A percentile compares a stretch with the other conserved stretches of the same genome.
Conservation (phyloP, 2,329 filamentous ascomycete species). For the Alternaria longipes region DNA sequence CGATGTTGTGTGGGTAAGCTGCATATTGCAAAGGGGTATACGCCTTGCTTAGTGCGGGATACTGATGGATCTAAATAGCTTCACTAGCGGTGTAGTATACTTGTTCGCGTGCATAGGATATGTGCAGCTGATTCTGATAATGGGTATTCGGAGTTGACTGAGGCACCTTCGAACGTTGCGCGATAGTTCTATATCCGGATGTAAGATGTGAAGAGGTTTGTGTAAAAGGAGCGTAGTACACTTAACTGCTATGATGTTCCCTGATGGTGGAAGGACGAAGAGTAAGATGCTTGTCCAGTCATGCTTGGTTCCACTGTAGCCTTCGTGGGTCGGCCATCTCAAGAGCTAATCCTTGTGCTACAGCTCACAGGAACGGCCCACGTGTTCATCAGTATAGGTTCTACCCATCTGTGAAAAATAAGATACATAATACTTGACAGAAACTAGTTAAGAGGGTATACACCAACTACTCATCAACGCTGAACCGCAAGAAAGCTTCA, state of each 20-base stretch:
- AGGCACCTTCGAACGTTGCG: not conserved
- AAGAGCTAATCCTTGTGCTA: not conserved
- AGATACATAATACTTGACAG: not conserved
- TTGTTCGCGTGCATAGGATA: not conserved
- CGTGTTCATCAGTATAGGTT: not conserved
- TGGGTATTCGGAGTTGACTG: not conserved
- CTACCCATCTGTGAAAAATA: not conserved
- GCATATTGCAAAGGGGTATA: not conserved
- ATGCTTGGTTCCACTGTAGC: not conserved
- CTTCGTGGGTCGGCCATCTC: not conserved
- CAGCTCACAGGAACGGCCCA: not conserved
- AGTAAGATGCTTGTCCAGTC: not conserved
- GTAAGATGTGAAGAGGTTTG: not conserved
- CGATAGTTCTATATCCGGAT: not conserved
- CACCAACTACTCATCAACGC: not conserved
- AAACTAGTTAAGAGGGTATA: not conserved
- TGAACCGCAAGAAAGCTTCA: not conserved
- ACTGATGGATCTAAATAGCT: not conserved
- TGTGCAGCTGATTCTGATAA: not conserved
- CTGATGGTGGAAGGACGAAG: not conserved
- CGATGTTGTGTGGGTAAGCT: not conserved
- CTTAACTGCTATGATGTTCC: not conserved
- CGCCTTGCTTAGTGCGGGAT: not conserved
- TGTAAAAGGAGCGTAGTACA: not conserved
- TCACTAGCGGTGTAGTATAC: not conserved